Evolutionary conservation across 2,329 filamentous ascomycete species (phyloP).

Genomic region (Nannizziopsis arthrosporioides): DNA sequence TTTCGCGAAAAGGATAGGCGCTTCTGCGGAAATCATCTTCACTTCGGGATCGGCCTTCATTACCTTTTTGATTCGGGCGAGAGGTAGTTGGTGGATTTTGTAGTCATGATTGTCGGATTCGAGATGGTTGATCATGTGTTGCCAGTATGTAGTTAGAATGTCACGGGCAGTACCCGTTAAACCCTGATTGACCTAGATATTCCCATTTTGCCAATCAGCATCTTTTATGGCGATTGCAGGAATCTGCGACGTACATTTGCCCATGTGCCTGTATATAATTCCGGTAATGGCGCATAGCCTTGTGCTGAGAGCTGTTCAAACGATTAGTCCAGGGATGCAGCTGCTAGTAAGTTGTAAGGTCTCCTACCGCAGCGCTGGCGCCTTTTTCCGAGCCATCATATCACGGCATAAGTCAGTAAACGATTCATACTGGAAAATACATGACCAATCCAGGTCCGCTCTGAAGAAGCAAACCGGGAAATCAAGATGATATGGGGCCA

Average conservation of each 20-base stretch:
- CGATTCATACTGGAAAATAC: background rate
- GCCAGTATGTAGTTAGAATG: slow-evolving; percentile 97
- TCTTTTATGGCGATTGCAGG: slow-evolving; percentile 15
- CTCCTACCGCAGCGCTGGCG: slow-evolving; percentile 53
- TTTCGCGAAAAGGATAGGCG: slow-evolving; percentile 94
- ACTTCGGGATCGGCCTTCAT: slow-evolving; percentile 99
- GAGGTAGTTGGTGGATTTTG: slow-evolving; percentile 89
- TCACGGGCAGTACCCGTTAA: slow-evolving; percentile 87
- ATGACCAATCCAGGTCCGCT: background rate
- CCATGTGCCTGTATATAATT: slow-evolving; percentile 90
- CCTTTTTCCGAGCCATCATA: slow-evolving; percentile 33
- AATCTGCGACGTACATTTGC: slow-evolving; percentile 58
- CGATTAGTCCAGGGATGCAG: background rate
- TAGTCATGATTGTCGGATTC: slow-evolving; percentile 95
- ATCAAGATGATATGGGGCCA: slow-evolving; percentile 3
- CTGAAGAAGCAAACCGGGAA: background rate
- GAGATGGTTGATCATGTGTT: slow-evolving; percentile 91
- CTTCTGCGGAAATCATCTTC: slow-evolving; percentile 99
- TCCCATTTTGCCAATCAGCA: slow-evolving; percentile 7
- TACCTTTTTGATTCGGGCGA: slow-evolving; percentile 99
- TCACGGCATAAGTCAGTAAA: background rate
- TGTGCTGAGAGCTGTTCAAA: slow-evolving; percentile 61
- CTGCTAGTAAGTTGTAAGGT: slow-evolving; percentile 22
- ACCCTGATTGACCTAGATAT: slow-evolving; percentile 75
- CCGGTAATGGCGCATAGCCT: slow-evolving; percentile 75